Evolutionary conservation across 306 rosid genomes (phyloP).

Genomic region (Prosopis cineraria): DNA sequence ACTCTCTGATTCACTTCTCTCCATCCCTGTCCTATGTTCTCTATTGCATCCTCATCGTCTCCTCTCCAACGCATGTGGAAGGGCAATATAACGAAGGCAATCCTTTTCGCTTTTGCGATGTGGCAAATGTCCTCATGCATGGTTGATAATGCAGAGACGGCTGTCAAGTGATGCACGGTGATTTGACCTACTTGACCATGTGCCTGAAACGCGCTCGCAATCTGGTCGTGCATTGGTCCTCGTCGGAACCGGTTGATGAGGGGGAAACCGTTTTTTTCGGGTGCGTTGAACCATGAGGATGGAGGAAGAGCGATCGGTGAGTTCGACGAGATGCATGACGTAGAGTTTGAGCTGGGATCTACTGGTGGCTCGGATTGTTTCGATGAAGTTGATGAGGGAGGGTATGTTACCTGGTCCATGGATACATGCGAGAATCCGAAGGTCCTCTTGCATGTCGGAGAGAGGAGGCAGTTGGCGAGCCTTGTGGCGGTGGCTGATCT

Average conservation of each 20-base stretch:
- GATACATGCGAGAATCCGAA: conserved; percentile 50
- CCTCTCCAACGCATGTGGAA: conserved; percentile 41
- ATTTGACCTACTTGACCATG: conserved; percentile 31
- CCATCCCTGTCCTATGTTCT: conserved; percentile 36
- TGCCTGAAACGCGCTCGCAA: conserved; percentile 39
- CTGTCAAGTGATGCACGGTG: conserved; percentile 30
- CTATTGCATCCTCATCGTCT: conserved; percentile 21
- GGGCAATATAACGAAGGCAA: conserved; percentile 41
- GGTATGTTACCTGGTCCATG: conserved; percentile 40
- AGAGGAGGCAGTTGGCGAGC: conserved; percentile 4
- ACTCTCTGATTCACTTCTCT: conserved; percentile 51
- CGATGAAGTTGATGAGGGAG: conserved; percentile 41
- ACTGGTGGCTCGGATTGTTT: conserved; percentile 34
- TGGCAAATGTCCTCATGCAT: conserved; percentile 54
- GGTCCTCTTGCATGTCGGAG: conserved; percentile 29
- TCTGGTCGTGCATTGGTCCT: conserved; percentile 31
- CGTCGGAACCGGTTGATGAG: conserved; percentile 27
- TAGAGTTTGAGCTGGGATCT: conserved; percentile 38
- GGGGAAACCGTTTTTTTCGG: conserved; percentile 44
- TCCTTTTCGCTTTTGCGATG: conserved; percentile 39
- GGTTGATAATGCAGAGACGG: conserved; percentile 36
- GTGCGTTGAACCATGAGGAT: conserved; percentile 48
- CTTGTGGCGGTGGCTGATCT: not conserved
- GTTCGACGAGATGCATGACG: conserved; percentile 44
- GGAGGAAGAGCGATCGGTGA: conserved; percentile 49